phyloP scores from a whole-genome alignment of 305 asterid species.

The Fraxinus paxiana region DNA sequence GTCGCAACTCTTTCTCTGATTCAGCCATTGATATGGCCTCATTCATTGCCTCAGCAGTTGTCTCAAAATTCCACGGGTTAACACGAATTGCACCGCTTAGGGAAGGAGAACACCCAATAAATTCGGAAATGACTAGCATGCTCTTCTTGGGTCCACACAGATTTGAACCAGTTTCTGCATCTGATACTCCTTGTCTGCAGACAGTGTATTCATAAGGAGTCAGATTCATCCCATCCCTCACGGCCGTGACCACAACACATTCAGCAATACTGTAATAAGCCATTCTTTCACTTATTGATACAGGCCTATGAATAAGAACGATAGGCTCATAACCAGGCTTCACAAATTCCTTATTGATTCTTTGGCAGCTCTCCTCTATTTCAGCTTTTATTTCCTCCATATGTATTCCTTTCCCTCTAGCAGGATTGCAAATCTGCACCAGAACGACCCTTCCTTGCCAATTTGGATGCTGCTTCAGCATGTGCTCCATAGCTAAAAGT shows the following conservation, averaged over 20 bases:
- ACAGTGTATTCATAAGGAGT: constrained; percentile 91
- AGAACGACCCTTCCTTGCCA: constrained; percentile 88
- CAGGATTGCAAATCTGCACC: constrained; percentile 81
- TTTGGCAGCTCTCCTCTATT: constrained; percentile 64
- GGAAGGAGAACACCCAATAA: constrained; percentile 90
- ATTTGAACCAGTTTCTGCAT: constrained; percentile 48
- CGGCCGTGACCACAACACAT: constrained; percentile 93
- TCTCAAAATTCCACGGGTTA: constrained; percentile 89
- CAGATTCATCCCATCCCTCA: constrained; percentile 91
- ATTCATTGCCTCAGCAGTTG: constrained; percentile 86
- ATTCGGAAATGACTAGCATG: constrained; percentile 89
- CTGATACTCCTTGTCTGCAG: constrained; percentile 72
- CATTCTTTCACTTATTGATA: constrained; percentile 73
- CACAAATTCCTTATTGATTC: constrained; percentile 66
- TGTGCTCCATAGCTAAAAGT: constrained; percentile 82
- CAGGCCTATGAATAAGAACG: constrained; percentile 49
- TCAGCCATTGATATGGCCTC: constrained; percentile 83
- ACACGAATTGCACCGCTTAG: constrained; percentile 87
- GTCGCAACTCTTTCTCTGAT: constrained; percentile 73
- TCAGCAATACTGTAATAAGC: constrained; percentile 86
- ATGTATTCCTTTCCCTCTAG: constrained; percentile 78
- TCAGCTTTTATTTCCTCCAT: constrained; percentile 66
- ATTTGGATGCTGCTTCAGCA: constrained; percentile 76
- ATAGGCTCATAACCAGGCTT: constrained; percentile 82
- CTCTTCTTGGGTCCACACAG: constrained; percentile 69